Base-by-base conservation (phyloP, 176 grass and related monocot genomes). In the Phoenix roebelenii region DNA sequence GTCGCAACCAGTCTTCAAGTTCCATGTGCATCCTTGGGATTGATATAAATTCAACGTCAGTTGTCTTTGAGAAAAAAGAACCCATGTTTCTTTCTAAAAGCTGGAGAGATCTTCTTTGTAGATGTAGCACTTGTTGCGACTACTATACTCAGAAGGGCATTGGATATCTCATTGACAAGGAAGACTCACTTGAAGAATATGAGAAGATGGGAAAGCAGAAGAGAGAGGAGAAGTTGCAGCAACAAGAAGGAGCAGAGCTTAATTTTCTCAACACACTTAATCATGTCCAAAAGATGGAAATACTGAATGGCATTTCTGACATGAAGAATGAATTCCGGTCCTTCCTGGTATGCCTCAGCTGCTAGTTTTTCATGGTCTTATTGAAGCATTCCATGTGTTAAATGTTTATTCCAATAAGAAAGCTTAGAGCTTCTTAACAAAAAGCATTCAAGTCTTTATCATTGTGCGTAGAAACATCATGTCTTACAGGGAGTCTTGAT, bases 261-360 rank as follows among this genome's bases (percentile, higher is more conserved):
- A 98, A 79, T 53, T 98, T 98, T 64, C 70, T 98, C 49, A 92
- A 83, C 67, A 92, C 82, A 20, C 77, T 98, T 7, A 15, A 79
- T 58, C 93, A 98, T 85, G 67, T 98, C 60, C 88, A 98, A 78
- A 92, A 98, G 70, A 98, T 98, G 7, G 93, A 98, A 71, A 78
- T 98, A 54, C 52, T 92, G 64, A 85, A 78, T 79, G 93, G 81
- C 28, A 92, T 98, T 59, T 79, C 70, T 78, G 93, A 92, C 64
- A 85, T 98, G 76, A 89, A 98, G 70, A 75, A 83, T 77, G 93
- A 92, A 52, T 63, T 98, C 19, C 87, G 73, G 52, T 85, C 87
- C 59, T 98, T 98, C 69, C 10, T 98, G 93, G 93, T 98, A 92
- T 77, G 3, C 52, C 16, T 63, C 62, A 44, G 35, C 35, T 44